Base-by-base conservation (phyloP, 176 grass and related monocot genomes). In the Otatea glauca region DNA sequence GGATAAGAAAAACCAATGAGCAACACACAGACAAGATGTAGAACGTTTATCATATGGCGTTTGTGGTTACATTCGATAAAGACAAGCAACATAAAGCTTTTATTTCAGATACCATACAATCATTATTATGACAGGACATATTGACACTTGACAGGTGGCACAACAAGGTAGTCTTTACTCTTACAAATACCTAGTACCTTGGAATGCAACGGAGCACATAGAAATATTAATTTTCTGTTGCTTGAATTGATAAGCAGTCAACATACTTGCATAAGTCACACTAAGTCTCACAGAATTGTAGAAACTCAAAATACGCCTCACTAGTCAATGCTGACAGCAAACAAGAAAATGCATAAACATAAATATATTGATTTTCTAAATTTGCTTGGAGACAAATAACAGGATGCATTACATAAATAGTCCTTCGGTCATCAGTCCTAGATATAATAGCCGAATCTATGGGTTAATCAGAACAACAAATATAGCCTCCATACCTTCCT, bases 401-500 rank as follows among this genome's bases (percentile, higher is more conserved):
- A 65, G 21, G 16, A 4, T 1, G 6, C 9, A 2, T 74, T 35
- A 2, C 41, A 64, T 38, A 72, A 62, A 21, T 21, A 12, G 14
- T 4, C 42, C 61, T 61, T 4, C 29, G 24, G 11, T 64, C 13
- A 65, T 25, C 20, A 21, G 29, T 64, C 39, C 14, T 55, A 59
- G 4, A 65, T 67, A 74, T 13, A 74, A 43, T 54, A 35, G 14
- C 3, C 70, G 29, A 47, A 60, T 7, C 18, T 21, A 58, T 24
- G 6, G 41, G 43, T 20, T 43, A 16, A 44, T 67, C 21, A 8
- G 29, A 41, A n/a, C 16, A 3, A 9, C 25, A 77, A 47, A 2
- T 15, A 58, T 59, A 7, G 21, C 35, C 1, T 32, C n/a, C 60
- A 53, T 90, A 92, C 90, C 93, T 95, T 82, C 94, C 89, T 48